These are phyloP conservation scores for Suillus subluteus DNA, from an alignment of 768 basidiomycete genomes.

Conservation along the genomic window DNA sequence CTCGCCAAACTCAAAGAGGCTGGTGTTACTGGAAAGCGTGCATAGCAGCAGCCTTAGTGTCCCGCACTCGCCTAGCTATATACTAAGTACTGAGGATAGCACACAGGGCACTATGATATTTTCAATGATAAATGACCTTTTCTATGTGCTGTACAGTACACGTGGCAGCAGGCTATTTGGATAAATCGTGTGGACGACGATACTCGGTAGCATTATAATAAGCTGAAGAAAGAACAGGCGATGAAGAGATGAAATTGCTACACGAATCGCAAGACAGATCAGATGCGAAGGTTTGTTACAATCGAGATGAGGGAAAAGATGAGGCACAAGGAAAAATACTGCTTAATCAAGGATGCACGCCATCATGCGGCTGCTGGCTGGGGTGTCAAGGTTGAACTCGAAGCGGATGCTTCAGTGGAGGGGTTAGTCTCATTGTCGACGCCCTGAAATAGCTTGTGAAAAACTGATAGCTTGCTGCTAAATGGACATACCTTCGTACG, in stretches of 20 bases:
- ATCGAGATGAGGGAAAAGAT: slow-evolving; percentile 1
- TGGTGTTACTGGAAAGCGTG: slow-evolving; percentile 49
- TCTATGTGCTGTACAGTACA: slow-evolving; percentile 7
- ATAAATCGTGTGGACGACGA: slow-evolving; percentile 3
- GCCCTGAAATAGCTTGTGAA: slow-evolving; percentile 21
- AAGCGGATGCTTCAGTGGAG: slow-evolving; percentile 8
- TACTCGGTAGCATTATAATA: slow-evolving; percentile 4
- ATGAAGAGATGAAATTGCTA: slow-evolving; percentile 11
- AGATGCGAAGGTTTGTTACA: not conserved
- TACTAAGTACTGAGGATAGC: not conserved
- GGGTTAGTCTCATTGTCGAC: slow-evolving; percentile 25
- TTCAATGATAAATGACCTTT: not conserved
- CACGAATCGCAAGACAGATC: slow-evolving; percentile 21
- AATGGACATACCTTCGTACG: slow-evolving; percentile 61
- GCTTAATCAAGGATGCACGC: slow-evolving; percentile 5
- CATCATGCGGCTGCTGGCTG: slow-evolving; percentile 16
- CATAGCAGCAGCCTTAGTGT: slow-evolving; percentile 14
- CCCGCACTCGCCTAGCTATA: not conserved
- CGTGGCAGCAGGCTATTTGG: not conserved
- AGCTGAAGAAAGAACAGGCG: slow-evolving; percentile 13
- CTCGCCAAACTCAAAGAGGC: slow-evolving; percentile 88
- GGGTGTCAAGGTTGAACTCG: slow-evolving; percentile 14
- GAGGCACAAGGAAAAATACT: slow-evolving; percentile 2
- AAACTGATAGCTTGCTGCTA: not conserved
- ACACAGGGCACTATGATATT: not conserved